Base-by-base conservation (phyloP, 176 grass and related monocot genomes). In the Carex littledalei region DNA sequence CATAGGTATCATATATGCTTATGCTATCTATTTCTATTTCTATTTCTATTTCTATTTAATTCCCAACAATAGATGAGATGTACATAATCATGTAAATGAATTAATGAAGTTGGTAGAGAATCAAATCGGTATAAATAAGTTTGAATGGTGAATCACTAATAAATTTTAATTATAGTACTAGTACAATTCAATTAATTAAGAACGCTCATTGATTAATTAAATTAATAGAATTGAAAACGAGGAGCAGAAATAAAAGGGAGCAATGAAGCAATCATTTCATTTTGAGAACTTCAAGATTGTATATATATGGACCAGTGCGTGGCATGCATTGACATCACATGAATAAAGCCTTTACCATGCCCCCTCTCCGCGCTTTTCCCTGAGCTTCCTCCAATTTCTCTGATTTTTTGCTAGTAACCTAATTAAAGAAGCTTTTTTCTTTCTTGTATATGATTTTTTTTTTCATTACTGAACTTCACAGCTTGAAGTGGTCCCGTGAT, bases 281-380 rank as follows among this genome's bases (percentile, higher is more conserved):
- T 21, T 62, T 62, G 52, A 43, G 54, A 62, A 62, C 12, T 62
- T 12, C 52, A 60, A 60, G 26, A 63, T 11, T n/a, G n/a, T n/a
- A 1, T 26, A 26, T 26, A 26, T 81, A 45, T 81, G 34, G 34
- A 63, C 34, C 22, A 16, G 47, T 41, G 18, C 22, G 64, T 63
- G 78, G 57, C 71, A 37, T 60, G 80, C 8, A 24, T 41, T 81
- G 56, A 63, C 80, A 82, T 41, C 80, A 82, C 80, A 82, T 82
- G 80, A 55, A 82, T 43, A 82, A 61, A 82, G 62, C 59, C 37
- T 47, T 47, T 82, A 47, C 58, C 80, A 82, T 82, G 80, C 41
- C 55, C 55, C 78, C 55, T 62, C 24, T 20, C 39, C 64, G 3
- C 0, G 67, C 67, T 39, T 17, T 43, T 10, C 35, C 67, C 32